Percentiles rank a stretch among this genome's conserved stretches.
phyloP scores from a whole-genome alignment of 495 filamentous ascomycete species.

The Neurospora sp. region DNA sequence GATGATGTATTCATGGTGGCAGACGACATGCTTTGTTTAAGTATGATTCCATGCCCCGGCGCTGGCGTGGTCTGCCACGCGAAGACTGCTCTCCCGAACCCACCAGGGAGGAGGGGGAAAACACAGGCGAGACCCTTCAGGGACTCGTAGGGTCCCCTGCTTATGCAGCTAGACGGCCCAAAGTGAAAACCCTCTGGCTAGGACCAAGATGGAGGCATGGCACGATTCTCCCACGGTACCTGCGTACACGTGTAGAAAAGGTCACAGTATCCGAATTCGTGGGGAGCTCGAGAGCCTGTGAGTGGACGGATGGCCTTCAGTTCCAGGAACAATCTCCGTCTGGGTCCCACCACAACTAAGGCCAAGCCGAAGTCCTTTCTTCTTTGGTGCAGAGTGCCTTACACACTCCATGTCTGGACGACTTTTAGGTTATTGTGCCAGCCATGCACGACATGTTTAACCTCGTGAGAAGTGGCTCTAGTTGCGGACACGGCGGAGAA shows the following conservation, averaged over 20 bases:
- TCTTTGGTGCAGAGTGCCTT: background rate
- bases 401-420: background rate
- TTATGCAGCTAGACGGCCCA: background rate
- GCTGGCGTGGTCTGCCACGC: background rate
- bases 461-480: background rate
- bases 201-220: background rate
- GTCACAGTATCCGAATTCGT: background rate
- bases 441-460: background rate
- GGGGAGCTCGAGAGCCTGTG: background rate
- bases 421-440: background rate
- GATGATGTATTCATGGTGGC: background rate
- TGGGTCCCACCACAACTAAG: background rate
- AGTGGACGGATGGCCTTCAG: background rate
- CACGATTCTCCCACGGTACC: background rate
- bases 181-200: background rate
- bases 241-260: background rate
- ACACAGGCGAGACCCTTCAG: background rate
- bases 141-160: background rate
- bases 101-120: background rate
- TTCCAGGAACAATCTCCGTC: background rate
- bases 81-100: background rate
- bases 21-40: background rate
- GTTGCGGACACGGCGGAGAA: background rate
- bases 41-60: background rate
- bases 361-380: background rate